A percentile compares a stretch with the other conserved stretches of the same genome.
These are phyloP conservation scores for Aureobasidium vineae DNA, from an alignment of 2,329 filamentous ascomycete genomes.

Conservation along the genomic window DNA sequence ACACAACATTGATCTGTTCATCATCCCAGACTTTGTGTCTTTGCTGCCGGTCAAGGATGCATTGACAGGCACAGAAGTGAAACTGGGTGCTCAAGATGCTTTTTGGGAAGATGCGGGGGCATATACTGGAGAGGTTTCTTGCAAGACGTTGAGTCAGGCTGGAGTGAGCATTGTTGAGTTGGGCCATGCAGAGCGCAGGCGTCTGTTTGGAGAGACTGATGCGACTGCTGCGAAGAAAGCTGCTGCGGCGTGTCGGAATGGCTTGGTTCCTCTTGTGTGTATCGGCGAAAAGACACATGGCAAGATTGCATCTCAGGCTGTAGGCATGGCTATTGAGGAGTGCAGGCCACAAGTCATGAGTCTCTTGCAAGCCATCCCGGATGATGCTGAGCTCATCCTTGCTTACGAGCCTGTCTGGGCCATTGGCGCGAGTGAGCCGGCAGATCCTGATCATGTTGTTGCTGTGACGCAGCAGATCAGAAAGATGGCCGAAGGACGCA, in stretches of 20 bases:
- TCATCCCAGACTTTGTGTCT: constrained; percentile 75
- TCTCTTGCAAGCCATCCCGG: constrained; percentile 60
- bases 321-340: constrained; percentile 62
- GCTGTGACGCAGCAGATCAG: constrained; percentile 66
- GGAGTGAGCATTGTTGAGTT: constrained; percentile 73
- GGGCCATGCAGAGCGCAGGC: constrained; percentile 74
- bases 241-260: constrained; percentile 63
- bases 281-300: constrained; percentile 66
- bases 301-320: constrained; percentile 47
- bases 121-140: constrained; percentile 76
- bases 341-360: constrained; percentile 64
- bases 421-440: constrained; percentile 72
- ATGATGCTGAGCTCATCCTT: constrained; percentile 67
- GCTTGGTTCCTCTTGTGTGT: constrained; percentile 75
- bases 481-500: constrained; percentile 52
- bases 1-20: constrained; percentile 65
- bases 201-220: constrained; percentile 74
- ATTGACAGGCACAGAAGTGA: constrained; percentile 53
- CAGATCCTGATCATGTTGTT: constrained; percentile 68
- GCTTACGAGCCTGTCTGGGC: constrained; percentile 91
- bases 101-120: constrained; percentile 68
- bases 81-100: constrained; percentile 73
- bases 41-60: constrained; percentile 55
- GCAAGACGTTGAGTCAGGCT: constrained; percentile 62
- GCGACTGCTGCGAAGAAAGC: constrained; percentile 66